Evolutionary conservation across 139 green algal genomes (phyloP), one percentile per base, ranked within the genome.

Genomic region (Chlamydomonas sp.): DNA sequence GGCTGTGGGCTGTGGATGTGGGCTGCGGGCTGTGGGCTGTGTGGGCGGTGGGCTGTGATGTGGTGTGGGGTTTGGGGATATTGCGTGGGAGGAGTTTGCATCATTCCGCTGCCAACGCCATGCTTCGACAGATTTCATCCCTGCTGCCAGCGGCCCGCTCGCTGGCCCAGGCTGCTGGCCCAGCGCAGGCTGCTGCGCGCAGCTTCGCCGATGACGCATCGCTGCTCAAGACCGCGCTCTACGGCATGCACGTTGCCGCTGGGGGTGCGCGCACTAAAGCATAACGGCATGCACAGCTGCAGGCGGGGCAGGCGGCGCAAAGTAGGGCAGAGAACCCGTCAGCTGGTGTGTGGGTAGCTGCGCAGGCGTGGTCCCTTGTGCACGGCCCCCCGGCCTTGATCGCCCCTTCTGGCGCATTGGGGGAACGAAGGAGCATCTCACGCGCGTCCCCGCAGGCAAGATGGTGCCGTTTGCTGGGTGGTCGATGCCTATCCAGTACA

Each of bases 401-500:
- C 10, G 39, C 10, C 8, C 8, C 39, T 50, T 47, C 6, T 64
- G 5, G n/a, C 36, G 28, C 10, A 35, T 13, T 50, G 8, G 10
- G 8, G 10, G 10, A 8, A 50, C 13, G 39, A 8, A 50, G 10
- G 13, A 8, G 8, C 39, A 50, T 13, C 13, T 8, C 39, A 8
- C 39, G 39, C 39, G 30, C 35, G 35, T n/a, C 34, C 61, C 22
- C 58, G 37, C 84, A 97, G 91, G 83, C 71, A 97, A 96, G 74
- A 97, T 96, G 93, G 94, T 98, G 24, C 88, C 89, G 2, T 99
- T 98, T 78, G 93, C 91, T 10, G 95, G 95, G 38, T 98, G 90
- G 86, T 89, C 87, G 8, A 98, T 99, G 95, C 95, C 95, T 5
- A 95, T 98, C 64, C 95, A 99, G 73, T 99, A 99, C 84, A 93